Evolutionary conservation across 257 asterid species (phyloP).

Genomic region (Lycium ferocissimum): DNA sequence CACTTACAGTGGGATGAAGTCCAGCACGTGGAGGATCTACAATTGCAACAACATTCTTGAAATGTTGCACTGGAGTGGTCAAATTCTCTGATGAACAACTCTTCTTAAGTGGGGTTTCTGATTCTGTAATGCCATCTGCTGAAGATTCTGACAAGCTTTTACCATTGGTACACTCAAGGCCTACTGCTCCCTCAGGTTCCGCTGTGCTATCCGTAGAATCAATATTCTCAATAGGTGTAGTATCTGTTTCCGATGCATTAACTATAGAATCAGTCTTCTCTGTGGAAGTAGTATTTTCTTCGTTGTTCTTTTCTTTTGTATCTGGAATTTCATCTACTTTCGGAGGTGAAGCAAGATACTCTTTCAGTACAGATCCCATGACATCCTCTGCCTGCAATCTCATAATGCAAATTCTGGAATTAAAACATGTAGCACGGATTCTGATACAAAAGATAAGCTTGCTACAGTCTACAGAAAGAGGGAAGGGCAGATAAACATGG

Average conservation of each 20-base stretch:
- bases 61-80: conserved; percentile 47
- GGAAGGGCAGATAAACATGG: not conserved
- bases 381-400: conserved; percentile 87
- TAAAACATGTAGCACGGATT: not conserved
- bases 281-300: conserved; percentile 44
- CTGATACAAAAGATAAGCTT: not conserved
- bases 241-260: conserved; percentile 35
- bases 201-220: conserved; percentile 36
- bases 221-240: conserved; percentile 36
- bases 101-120: conserved; percentile 45
- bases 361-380: conserved; percentile 83
- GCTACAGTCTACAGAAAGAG: not conserved
- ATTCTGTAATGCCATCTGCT: conserved; percentile 38
- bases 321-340: conserved; percentile 51
- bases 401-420: conserved; percentile 26
- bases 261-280: conserved; percentile 41
- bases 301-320: conserved; percentile 40
- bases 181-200: conserved; percentile 48
- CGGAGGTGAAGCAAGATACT: conserved; percentile 62
- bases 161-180: conserved; percentile 45
- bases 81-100: conserved; percentile 42
- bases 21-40: conserved; percentile 99
- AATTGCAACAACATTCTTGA: conserved; percentile 85
- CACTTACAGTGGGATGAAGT: conserved; percentile 98
- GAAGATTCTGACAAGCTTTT: conserved; percentile 32